phyloP scores from a whole-genome alignment of 2,329 filamentous ascomycete genomes.

The Byssothecium circinans region DNA sequence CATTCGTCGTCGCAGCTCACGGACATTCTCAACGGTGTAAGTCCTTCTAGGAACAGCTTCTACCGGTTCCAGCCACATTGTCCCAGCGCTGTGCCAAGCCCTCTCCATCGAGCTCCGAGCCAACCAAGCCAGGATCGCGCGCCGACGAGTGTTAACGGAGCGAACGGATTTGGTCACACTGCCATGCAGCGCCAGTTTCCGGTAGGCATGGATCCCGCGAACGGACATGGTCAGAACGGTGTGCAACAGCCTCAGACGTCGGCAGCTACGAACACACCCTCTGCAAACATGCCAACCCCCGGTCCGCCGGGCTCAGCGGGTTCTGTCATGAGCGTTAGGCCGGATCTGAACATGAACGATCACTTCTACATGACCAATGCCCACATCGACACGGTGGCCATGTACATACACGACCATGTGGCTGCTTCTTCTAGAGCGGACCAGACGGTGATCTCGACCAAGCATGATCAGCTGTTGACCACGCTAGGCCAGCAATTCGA shows the following conservation, averaged over 20 bases:
- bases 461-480: conserved; percentile 20
- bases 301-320: background rate
- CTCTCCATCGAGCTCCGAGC: conserved; percentile 22
- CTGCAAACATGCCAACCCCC: background rate
- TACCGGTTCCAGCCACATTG: too few relatives aligned
- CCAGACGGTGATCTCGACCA: conserved; percentile 9
- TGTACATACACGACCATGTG: conserved; percentile 30
- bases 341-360: conserved; percentile 21
- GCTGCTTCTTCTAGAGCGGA: conserved; percentile 15
- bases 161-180: background rate
- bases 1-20: conserved; percentile 30
- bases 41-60: too few relatives aligned
- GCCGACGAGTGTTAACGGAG: background rate
- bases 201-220: too few relatives aligned
- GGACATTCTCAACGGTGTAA: conserved; percentile 29
- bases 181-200: too few relatives aligned
- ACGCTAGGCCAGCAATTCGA: conserved; percentile 26
- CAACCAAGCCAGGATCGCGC: background rate
- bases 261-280: background rate
- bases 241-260: conserved; percentile 7
- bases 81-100: too few relatives aligned
- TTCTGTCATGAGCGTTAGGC: background rate
- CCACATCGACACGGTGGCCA: conserved; percentile 38
- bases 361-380: conserved; percentile 42
- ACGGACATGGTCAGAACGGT: conserved; percentile 1